phyloP scores from a whole-genome alignment of 768 basidiomycete species.

The Podaxis pistillaris region DNA sequence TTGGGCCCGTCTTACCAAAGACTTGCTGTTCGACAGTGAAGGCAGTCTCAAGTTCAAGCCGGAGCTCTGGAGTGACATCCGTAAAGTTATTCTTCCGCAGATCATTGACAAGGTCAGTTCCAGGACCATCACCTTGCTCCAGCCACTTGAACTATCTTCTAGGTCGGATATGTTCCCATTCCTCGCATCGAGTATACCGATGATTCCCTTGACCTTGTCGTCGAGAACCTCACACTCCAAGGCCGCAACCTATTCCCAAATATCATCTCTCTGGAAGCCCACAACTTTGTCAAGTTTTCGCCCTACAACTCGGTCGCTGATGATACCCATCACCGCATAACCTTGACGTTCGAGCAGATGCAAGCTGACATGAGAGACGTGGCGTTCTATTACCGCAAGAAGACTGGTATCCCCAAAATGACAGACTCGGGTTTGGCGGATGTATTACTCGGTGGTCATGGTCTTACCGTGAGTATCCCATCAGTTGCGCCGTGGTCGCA shows the following conservation, averaged over 20 bases:
- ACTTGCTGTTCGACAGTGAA: constrained; percentile 79
- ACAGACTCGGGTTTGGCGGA: constrained; percentile 84
- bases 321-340: constrained; percentile 68
- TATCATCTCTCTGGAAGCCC: constrained; percentile 65
- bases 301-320: constrained; percentile 66
- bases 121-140: background rate
- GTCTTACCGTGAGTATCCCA: constrained; percentile 54
- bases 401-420: constrained; percentile 79
- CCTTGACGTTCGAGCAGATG: constrained; percentile 76
- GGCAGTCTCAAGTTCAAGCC: constrained; percentile 88
- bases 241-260: constrained; percentile 91
- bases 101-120: constrained; percentile 68
- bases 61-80: constrained; percentile 84
- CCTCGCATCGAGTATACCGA: constrained; percentile 95
- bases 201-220: constrained; percentile 79
- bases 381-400: constrained; percentile 87
- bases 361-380: constrained; percentile 95
- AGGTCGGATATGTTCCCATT: constrained; percentile 84
- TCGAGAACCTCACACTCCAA: constrained; percentile 89
- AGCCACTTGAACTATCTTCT: background rate
- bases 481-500: background rate
- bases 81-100: constrained; percentile 77
- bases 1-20: constrained; percentile 76
- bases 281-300: constrained; percentile 83
- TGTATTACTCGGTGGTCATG: constrained; percentile 79